These are phyloP conservation scores for Trichoderma gamsii DNA, from an alignment of 495 filamentous ascomycete genomes.

Conservation along the genomic window DNA sequence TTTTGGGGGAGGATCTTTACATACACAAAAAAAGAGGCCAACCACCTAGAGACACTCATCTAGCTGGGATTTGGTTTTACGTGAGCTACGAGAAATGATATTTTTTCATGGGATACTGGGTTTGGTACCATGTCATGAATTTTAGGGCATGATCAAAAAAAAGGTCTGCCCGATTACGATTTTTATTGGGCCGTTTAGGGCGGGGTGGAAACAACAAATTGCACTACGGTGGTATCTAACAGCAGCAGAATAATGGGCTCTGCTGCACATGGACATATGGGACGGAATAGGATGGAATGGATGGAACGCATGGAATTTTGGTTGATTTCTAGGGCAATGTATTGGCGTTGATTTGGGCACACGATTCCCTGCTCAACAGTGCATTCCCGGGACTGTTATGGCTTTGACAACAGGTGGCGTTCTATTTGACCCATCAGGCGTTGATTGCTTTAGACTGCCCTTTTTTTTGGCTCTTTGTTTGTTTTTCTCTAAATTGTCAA, in stretches of 20 bases:
- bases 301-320: neutral
- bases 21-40: neutral
- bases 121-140: neutral
- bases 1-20: neutral
- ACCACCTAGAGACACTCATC: neutral
- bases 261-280: neutral
- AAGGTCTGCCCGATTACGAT: neutral
- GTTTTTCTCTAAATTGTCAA: slow-evolving; percentile 10
- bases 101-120: neutral
- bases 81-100: slow-evolving; percentile 11
- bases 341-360: neutral
- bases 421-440: neutral
- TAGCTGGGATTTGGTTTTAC: neutral
- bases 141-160: neutral
- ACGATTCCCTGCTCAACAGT: neutral
- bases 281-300: neutral
- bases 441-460: neutral
- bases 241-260: slow-evolving; percentile 2
- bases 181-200: neutral
- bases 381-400: slow-evolving; percentile 6
- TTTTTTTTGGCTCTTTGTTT: slow-evolving; percentile 7
- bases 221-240: neutral
- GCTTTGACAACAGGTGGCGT: slow-evolving; percentile 11
- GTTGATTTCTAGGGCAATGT: neutral
- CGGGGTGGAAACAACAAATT: slow-evolving; percentile 10